phyloP scores from a whole-genome alignment of 2,329 filamentous ascomycete species.

The Microdochium paspali region DNA sequence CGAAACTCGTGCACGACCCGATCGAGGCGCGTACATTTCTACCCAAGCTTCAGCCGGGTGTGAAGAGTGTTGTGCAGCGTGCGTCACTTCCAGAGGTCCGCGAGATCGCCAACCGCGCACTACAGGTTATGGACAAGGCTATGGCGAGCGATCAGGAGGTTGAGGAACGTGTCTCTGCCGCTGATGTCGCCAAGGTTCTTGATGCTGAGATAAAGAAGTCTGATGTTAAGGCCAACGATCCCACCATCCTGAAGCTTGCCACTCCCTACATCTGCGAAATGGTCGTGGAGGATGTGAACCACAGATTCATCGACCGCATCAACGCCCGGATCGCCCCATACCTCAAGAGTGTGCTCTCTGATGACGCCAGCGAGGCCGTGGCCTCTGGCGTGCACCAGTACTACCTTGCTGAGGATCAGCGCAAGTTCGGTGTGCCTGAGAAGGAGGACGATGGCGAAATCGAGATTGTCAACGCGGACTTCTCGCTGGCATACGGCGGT shows the following conservation, averaged over 20 bases:
- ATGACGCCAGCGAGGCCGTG: conserved; percentile 51
- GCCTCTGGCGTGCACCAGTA: conserved; percentile 66
- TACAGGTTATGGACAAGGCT: conserved; percentile 84
- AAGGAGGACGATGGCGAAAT: conserved; percentile 87
- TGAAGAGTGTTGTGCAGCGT: conserved; percentile 77
- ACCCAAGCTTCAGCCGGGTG: conserved; percentile 88
- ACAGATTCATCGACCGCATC: conserved; percentile 69
- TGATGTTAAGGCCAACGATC: conserved; percentile 50
- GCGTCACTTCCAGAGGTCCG: conserved; percentile 92
- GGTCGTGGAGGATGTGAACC: conserved; percentile 81
- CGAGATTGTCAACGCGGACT: conserved; percentile 96
- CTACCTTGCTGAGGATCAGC: conserved; percentile 76
- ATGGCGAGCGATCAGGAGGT: conserved; percentile 66
- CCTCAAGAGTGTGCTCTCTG: conserved; percentile 58
- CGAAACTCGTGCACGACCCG: conserved; percentile 92
- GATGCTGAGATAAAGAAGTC: conserved; percentile 67
- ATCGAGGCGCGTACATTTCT: conserved; percentile 91
- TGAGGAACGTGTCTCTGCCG: conserved; percentile 56
- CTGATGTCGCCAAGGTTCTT: conserved; percentile 67
- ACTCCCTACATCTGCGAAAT: conserved; percentile 72
- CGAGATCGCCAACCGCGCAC: conserved; percentile 73
- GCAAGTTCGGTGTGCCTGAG: conserved; percentile 74
- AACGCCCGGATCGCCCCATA: conserved; percentile 63
- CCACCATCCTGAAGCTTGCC: conserved; percentile 57
- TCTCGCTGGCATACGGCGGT: conserved; percentile 94